Conservation (phyloP, 345 rosid genomes). For the Citrus reticulata region DNA sequence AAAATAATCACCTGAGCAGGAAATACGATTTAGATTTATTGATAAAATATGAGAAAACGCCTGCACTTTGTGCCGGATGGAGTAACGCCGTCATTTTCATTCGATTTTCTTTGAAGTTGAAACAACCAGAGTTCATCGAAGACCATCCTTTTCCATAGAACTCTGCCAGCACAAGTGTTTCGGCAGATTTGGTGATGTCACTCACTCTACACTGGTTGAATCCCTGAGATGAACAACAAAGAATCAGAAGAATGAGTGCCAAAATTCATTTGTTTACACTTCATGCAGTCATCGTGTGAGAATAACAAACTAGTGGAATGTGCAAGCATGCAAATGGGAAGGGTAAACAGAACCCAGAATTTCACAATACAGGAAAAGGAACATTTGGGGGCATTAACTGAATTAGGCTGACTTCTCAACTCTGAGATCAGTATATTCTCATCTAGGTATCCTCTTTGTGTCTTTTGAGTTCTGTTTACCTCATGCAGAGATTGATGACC, state of each 20-base stretch:
- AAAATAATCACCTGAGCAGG: constrained; percentile 15
- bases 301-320: not conserved
- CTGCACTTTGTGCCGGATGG: not conserved
- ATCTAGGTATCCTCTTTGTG: not conserved
- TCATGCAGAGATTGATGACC: constrained; percentile 22
- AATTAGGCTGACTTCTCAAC: not conserved
- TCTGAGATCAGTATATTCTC: not conserved
- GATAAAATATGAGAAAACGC: not conserved
- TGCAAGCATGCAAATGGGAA: not conserved
- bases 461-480: constrained; percentile 7
- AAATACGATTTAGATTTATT: not conserved
- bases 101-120: not conserved
- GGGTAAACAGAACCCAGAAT: not conserved
- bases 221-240: constrained; percentile 7
- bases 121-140: constrained; percentile 15
- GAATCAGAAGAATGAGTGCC: not conserved
- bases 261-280: too few relatives aligned
- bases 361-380: not conserved
- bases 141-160: constrained; percentile 19
- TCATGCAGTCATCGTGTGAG: too few relatives aligned
- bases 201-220: constrained; percentile 2
- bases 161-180: constrained; percentile 20
- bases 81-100: not conserved
- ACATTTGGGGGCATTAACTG: not conserved
- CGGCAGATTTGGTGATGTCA: not conserved